phyloP scores from a whole-genome alignment of 148 eudicot genomes.

The Euryodendron excelsum region DNA sequence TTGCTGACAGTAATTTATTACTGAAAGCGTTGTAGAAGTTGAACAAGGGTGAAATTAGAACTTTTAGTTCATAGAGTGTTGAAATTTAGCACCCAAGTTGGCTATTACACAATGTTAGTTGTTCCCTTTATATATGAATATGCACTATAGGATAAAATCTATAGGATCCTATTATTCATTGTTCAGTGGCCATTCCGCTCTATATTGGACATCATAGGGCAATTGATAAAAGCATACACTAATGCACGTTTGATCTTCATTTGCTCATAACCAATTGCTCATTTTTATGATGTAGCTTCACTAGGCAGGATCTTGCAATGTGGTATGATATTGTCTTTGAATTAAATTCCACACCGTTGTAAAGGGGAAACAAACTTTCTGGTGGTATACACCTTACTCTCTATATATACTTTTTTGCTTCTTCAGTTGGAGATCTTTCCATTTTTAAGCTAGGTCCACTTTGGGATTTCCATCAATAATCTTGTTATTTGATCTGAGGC shows the following conservation, averaged over 20 bases:
- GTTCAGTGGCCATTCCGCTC: no score
- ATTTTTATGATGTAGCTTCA: neutral
- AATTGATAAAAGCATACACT: no score
- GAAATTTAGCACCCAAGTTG: no score
- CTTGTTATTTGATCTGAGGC: neutral
- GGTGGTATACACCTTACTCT: neutral
- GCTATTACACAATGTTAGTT: no score
- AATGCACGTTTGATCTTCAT: neutral
- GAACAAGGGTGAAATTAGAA: neutral
- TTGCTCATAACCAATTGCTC: neutral
- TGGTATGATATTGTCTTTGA: neutral
- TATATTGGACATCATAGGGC: no score
- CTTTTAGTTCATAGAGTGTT: neutral
- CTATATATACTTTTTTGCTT: neutral
- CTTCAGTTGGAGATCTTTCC: neutral
- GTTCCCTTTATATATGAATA: no score
- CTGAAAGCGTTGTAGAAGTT: neutral
- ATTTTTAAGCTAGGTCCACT: neutral
- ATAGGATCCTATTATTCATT: no score
- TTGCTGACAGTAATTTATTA: neutral
- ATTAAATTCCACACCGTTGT: neutral
- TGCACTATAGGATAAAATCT: no score
- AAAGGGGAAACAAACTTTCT: neutral
- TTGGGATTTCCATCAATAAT: neutral
- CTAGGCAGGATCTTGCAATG: neutral